Evolutionary conservation across 2,329 filamentous ascomycete genomes (phyloP), one percentile per base, ranked within the genome.

Genomic region (Akanthomyces dipterigenus): DNA sequence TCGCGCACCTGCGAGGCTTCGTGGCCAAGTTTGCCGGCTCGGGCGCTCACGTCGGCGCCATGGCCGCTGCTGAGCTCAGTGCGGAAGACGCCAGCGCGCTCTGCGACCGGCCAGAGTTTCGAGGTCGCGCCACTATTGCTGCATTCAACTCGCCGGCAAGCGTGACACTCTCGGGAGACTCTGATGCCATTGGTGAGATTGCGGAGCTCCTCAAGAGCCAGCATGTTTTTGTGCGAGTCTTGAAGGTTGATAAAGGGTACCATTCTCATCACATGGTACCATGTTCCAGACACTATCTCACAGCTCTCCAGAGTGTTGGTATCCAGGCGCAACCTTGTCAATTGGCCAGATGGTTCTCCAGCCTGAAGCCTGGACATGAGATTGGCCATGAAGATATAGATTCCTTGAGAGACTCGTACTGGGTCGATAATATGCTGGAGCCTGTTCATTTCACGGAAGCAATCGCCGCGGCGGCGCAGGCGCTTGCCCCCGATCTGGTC

Each of bases 1-100:
- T 70, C 2, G 65, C 64, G 40, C 68, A 67, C 61, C 64, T 62
- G 28, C 62, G 67, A 3, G 64, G 63, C 22, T n/a, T 49, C 14
- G 24, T 54, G 16, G 31, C 49, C 9, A 38, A 48, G n/a, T 1
- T 57, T 12, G 31, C 31, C 11, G 8, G 36, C 12, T 36, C 8
- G 28, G 43, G 11, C 55, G 57, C 2, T 24, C 58, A 55, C 38
- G 7, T 7, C 2, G 50, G 50, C 2, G 14, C 5, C 12, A 68
- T 68, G 66, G 14, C 65, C 24, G 66, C 66, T 2, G 62, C 55
- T 5, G 65, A 64, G 1, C 36, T 65, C 1, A n/a, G 28, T 63
- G 26, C 20, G 64, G 34, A 63, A 65, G 61, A 55, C 22, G 46
- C 66, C 24, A 12, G 57, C 18, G 14, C 45, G 12, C 46, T 62